These are phyloP conservation scores for Silybum marianum DNA, from an alignment of 129 eudicot species.

Conservation along the genomic window DNA sequence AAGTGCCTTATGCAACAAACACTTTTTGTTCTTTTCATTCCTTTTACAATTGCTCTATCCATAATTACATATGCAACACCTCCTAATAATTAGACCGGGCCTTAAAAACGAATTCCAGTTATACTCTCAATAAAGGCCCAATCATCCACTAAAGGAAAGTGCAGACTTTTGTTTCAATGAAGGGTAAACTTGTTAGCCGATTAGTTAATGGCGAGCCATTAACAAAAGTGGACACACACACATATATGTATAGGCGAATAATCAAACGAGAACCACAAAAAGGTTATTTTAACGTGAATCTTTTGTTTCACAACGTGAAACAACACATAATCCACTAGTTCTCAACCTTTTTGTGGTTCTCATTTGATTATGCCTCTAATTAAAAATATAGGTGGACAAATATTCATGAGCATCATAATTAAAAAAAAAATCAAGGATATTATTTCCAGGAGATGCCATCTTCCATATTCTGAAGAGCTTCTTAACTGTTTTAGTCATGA, in stretches of 20 bases:
- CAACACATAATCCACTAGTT: not conserved
- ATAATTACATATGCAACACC: not conserved
- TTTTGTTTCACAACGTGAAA: not conserved
- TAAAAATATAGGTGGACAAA: not conserved
- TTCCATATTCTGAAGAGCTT: not conserved
- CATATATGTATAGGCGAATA: not conserved
- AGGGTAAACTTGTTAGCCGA: not conserved
- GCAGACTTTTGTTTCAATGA: not conserved
- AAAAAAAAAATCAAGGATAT: not conserved
- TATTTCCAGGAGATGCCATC: not conserved
- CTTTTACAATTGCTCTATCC: not conserved
- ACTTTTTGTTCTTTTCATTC: too few relatives aligned
- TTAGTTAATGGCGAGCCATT: not conserved
- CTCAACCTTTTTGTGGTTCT: not conserved
- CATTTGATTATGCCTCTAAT: not conserved
- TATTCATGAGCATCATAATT: not conserved
- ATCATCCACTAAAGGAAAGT: not conserved
- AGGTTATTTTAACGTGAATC: too few relatives aligned
- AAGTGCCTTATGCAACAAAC: not conserved
- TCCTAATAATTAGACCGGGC: not conserved
- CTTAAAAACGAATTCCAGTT: not conserved
- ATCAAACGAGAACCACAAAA: not conserved
- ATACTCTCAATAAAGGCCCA: not conserved
- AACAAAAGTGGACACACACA: not conserved
- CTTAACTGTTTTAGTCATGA: not conserved